Base-by-base conservation (phyloP, 2,329 filamentous ascomycete genomes). In the Pezicula carpinea region DNA sequence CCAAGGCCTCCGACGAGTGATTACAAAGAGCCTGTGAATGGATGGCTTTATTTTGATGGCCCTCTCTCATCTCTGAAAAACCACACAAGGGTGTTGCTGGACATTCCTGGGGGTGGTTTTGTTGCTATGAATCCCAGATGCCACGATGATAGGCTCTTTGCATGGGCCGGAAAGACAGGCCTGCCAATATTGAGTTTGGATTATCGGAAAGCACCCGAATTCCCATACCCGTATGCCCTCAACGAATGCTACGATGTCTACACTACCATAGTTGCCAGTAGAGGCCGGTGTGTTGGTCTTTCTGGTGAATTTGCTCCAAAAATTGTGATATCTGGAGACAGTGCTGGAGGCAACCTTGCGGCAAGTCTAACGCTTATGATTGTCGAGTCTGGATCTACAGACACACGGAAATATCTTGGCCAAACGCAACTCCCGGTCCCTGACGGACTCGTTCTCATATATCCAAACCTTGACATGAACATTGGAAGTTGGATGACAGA, bases 401-500 rank as follows among this genome's bases (percentile, higher is more conserved):
- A 78, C 15, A 73, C 75, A 19, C 73, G 77, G 19, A 69, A 76
- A 41, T 80, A 75, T 65, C 69, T 75, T 47, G 75, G 74, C 13
- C 75, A 82, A 52, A 69, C 70, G 17, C 72, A 81, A 2, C 73
- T 96, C 5, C 85, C 90, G 0, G 64, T 79, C 0, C 93, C 93
- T 0, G 85, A 87, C 44, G 92, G 90, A 0, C 68, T 97, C 6
- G 76, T 97, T 0, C 75, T 96, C 41, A 83, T 95, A 49, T 99
- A 99, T 60, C 93, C 93, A 1, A 84, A 85, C 0, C 71, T 99
- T 49, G 93, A 97, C 60, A 90, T 97, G 87, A 96, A 95, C 60
- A 97, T 97, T 55, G 89, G 89, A 32, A 96, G 91, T 66, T 99
- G 93, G 93, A 97, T 99, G 91, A 91, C 89, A 0, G 92, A 97